Conservation (phyloP, 2,329 filamentous ascomycete genomes). For the Cryphonectria carpinicola region DNA sequence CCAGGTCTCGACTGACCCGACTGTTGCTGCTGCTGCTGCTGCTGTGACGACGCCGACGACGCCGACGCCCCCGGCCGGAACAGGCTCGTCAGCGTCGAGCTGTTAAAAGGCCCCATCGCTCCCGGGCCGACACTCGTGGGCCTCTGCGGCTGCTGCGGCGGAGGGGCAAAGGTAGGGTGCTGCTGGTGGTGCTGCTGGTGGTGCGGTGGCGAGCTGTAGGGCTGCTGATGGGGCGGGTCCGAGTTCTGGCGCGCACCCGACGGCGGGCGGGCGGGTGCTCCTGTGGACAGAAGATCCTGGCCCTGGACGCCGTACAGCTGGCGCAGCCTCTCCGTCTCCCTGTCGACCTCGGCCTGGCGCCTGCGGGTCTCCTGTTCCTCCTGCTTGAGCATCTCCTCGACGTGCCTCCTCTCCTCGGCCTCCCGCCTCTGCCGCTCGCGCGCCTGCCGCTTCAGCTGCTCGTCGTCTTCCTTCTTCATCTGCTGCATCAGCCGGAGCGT, state of each 20-base stretch:
- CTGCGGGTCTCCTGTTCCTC: conserved; percentile 65
- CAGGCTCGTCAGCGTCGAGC: conserved; percentile 35
- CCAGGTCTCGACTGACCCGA: conserved; percentile 29
- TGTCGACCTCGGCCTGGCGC: conserved; percentile 65
- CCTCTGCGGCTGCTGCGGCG: conserved; percentile 35
- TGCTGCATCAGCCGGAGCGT: conserved; percentile 68
- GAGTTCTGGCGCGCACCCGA: conserved; percentile 21
- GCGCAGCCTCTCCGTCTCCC: conserved; percentile 81
- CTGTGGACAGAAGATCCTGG: conserved; percentile 41
- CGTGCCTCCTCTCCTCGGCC: conserved; percentile 57
- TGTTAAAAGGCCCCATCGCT: conserved; percentile 30
- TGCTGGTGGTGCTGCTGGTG: conserved; percentile 33
- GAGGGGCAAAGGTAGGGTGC: conserved; percentile 29
- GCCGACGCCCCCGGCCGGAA: conserved; percentile 32
- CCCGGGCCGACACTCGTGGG: conserved; percentile 53
- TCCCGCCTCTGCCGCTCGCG: conserved; percentile 60
- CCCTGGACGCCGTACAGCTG: conserved; percentile 67
- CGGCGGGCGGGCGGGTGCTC: conserved; percentile 25
- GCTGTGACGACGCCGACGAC: conserved; percentile 27
- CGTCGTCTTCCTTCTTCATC: conserved; percentile 57
- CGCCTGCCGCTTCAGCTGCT: conserved; percentile 50
- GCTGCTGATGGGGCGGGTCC: conserved; percentile 28
- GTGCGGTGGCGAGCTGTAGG: background rate
- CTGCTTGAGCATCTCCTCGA: conserved; percentile 67
- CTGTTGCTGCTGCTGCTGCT: conserved; percentile 29